These are phyloP conservation scores for Maudiozyma serrabonitensis DNA, from an alignment of 805 yeast genomes.

Conservation along the genomic window DNA sequence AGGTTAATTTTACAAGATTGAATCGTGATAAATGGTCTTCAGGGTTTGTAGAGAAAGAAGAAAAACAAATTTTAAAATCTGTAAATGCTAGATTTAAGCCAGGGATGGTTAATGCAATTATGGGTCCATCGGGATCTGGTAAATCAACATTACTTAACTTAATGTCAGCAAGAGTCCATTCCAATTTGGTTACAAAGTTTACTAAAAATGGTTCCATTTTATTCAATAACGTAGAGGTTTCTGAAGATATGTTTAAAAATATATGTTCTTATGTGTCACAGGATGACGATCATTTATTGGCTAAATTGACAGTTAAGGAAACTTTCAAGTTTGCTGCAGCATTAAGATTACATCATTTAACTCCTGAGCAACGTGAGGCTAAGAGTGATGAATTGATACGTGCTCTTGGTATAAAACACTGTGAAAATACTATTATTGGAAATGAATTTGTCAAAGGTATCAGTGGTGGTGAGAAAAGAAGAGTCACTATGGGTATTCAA, in stretches of 20 bases:
- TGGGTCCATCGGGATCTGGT: constrained; percentile 81
- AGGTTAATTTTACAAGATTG: constrained; percentile 6
- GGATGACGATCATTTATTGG: constrained; percentile 62
- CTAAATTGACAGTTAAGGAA: constrained; percentile 68
- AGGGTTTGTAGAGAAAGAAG: constrained; percentile 9
- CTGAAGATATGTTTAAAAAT: constrained; percentile 29
- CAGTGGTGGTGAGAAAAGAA: constrained; percentile 84
- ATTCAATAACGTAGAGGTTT: constrained; percentile 34
- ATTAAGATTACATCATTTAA: constrained; percentile 44
- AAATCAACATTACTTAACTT: constrained; percentile 58
- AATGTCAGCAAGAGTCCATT: constrained; percentile 47
- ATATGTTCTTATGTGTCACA: constrained; percentile 73
- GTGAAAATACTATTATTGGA: constrained; percentile 68
- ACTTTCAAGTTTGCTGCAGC: constrained; percentile 65
- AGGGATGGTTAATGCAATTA: constrained; percentile 55
- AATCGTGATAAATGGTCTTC: constrained; percentile 5
- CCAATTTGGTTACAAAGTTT: constrained; percentile 25
- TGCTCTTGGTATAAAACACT: constrained; percentile 62
- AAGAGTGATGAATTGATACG: constrained; percentile 50
- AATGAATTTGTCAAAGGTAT: constrained; percentile 54
- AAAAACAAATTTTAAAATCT: constrained; percentile 33
- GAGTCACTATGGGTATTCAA: constrained; percentile 77
- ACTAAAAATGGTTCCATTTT: constrained; percentile 34
- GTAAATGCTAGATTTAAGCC: constrained; percentile 44
- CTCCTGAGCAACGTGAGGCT: constrained; percentile 35